Evolutionary conservation across 768 basidiomycete genomes (phyloP).

Genomic region (Amanita pallidorosea): DNA sequence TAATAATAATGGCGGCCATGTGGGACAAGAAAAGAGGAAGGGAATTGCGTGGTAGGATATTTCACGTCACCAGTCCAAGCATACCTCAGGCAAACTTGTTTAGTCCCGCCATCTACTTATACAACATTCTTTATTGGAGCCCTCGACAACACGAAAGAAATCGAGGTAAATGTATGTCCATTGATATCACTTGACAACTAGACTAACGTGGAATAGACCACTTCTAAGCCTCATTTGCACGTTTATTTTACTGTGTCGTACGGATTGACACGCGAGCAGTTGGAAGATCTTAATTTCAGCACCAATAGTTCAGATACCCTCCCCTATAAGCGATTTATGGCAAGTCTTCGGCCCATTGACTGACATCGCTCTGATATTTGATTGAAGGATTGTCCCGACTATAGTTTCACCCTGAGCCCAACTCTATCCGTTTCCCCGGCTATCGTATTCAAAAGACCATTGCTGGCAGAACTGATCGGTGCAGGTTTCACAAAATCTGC

Average conservation of each 20-base stretch:
- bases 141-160: conserved; percentile 36
- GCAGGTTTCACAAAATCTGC: conserved; percentile 75
- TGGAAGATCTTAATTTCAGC: conserved; percentile 66
- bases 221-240: conserved; percentile 48
- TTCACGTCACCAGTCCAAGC: neutral
- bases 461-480: conserved; percentile 67
- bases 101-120: conserved; percentile 60
- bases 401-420: conserved; percentile 39
- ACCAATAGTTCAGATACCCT: conserved; percentile 37
- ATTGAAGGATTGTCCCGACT: conserved; percentile 14
- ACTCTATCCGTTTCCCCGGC: conserved; percentile 39
- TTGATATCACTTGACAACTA: neutral
- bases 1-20: conserved; percentile 64
- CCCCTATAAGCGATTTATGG: conserved; percentile 17
- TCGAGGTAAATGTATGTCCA: conserved; percentile 26
- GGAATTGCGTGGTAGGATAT: conserved; percentile 54
- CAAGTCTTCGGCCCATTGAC: conserved; percentile 3
- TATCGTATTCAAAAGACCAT: conserved; percentile 46
- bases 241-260: conserved; percentile 72
- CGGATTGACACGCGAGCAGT: conserved; percentile 51
- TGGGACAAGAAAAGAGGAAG: conserved; percentile 77
- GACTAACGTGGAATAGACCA: conserved; percentile 21
- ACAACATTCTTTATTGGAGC: conserved; percentile 80
- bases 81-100: neutral
- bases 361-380: neutral